Evolutionary conservation across 1,284 basidiomycete species (phyloP), one percentile per base, ranked within the genome.

Genomic region (Cutaneotrichosporon cutaneum): DNA sequence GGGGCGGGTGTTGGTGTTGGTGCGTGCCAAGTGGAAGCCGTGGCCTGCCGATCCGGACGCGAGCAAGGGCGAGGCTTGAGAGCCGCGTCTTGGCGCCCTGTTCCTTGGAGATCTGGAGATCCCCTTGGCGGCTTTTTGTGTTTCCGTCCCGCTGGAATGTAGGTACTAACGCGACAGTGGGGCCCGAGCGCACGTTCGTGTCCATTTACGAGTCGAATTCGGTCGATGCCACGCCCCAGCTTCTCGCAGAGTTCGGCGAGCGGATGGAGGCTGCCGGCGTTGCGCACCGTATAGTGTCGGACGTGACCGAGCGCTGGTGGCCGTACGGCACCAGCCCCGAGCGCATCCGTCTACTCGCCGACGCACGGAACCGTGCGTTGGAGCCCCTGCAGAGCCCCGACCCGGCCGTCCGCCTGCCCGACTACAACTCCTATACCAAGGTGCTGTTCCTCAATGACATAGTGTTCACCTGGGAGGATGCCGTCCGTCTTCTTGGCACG

Each of bases 191-290:
- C 54, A 82, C 83, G 18, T 86, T 82, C 65, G 78, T 86, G 6
- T 85, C 84, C n/a, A 77, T 86, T 57, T 81, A 85, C 67, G 85
- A 86, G 71, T 84, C 82, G 56, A 80, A 84, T 67, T 84, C 83
- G 35, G 52, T 62, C 35, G 85, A 86, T 68, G 64, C 65, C 2
- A 82, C 83, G 1, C 78, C 81, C 9, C 64, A 71, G 5, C 73
- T 83, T 54, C 79, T 85, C 2, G 65, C 71, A 50, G 67, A 72
- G 4, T 77, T 84, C 50, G 75, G 80, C 27, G 56, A 44, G 0
- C 69, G 72, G 18, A 75, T 85, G 13, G 67, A 70, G 7, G 45
- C 56, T 8, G 63, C 75, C 32, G 69, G 72, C 42, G 75, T 83
- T 18, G 47, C 62, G 18, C 75, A 79, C 59, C 77, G 78, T 27